Percentiles rank a stretch among this genome's conserved stretches.
Conservation (phyloP, 352 stramenopile genomes). For the Globisporangium nodosum region DNA sequence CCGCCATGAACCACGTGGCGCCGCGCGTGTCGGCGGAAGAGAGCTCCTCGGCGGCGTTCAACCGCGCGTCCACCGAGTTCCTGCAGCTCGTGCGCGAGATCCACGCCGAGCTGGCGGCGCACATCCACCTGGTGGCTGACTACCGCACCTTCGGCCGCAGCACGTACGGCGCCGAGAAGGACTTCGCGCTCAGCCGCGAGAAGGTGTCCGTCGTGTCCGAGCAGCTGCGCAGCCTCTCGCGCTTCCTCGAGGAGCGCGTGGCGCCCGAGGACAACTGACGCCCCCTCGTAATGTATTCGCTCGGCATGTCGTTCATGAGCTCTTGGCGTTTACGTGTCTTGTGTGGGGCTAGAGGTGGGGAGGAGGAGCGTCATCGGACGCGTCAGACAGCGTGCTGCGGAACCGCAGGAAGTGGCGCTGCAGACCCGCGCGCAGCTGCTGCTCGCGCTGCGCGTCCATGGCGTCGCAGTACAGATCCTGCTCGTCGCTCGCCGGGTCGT, state of each 20-base stretch:
- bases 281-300: neutral
- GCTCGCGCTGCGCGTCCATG: conserved; percentile 28
- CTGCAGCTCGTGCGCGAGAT: conserved; percentile 84
- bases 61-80: conserved; percentile 74
- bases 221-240: conserved; percentile 69
- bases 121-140: conserved; percentile 83
- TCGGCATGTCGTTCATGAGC: too few species aligned
- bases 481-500: conserved; percentile 13
- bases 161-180: conserved; percentile 81
- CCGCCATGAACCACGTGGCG: conserved; percentile 61
- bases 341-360: neutral
- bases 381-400: conserved; percentile 6
- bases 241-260: conserved; percentile 75
- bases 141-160: conserved; percentile 80
- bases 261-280: conserved; percentile 48
- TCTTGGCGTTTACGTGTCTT: too few species aligned
- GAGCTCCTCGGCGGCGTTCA: conserved; percentile 68
- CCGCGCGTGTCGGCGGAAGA: conserved; percentile 60
- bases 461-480: conserved; percentile 11
- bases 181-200: conserved; percentile 65
- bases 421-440: conserved; percentile 32
- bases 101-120: conserved; percentile 72
- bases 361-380: neutral
- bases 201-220: conserved; percentile 77
- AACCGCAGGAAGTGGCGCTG: conserved; percentile 63